Conservation (phyloP, 768 basidiomycete species). For the Lactifluus hygrophoroides region DNA sequence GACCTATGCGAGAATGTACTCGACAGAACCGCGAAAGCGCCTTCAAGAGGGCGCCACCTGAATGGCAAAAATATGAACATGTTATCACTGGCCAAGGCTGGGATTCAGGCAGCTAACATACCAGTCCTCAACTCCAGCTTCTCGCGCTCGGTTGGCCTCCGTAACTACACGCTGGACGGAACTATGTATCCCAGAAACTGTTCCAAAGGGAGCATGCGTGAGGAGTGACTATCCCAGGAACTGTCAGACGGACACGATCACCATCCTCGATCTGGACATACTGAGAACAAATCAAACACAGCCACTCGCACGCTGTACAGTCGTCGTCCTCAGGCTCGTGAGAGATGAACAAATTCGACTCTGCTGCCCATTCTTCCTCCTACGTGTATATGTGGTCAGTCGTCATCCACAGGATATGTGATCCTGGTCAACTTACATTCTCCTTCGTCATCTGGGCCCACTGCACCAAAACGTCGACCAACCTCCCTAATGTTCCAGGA, state of each 20-base stretch:
- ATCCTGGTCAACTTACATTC: constrained; percentile 54
- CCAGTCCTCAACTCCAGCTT: constrained; percentile 57
- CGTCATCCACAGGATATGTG: neutral
- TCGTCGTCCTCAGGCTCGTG: constrained; percentile 98
- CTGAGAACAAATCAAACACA: constrained; percentile 75
- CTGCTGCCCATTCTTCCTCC: constrained; percentile 87
- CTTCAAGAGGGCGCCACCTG: constrained; percentile 93
- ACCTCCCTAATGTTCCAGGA: constrained; percentile 35
- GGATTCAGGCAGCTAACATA: constrained; percentile 25
- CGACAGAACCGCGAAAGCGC: constrained; percentile 72
- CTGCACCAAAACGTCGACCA: constrained; percentile 51
- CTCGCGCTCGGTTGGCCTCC: constrained; percentile 47
- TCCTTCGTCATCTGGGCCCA: constrained; percentile 86
- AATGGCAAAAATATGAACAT: constrained; percentile 6
- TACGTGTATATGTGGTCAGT: constrained; percentile 28
- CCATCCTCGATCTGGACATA: constrained; percentile 28
- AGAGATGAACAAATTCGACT: constrained; percentile 87
- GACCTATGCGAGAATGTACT: constrained; percentile 63
- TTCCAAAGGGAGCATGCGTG: constrained; percentile 43
- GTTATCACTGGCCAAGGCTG: neutral
- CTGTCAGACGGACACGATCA: neutral
- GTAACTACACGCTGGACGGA: constrained; percentile 47
- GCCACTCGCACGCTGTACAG: constrained; percentile 76
- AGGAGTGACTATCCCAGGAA: constrained; percentile 41
- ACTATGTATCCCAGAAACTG: constrained; percentile 44